A percentile compares a stretch with the other conserved stretches of the same genome.
Conservation (phyloP, 768 basidiomycete species). For the Lentinula detonsa region DNA sequence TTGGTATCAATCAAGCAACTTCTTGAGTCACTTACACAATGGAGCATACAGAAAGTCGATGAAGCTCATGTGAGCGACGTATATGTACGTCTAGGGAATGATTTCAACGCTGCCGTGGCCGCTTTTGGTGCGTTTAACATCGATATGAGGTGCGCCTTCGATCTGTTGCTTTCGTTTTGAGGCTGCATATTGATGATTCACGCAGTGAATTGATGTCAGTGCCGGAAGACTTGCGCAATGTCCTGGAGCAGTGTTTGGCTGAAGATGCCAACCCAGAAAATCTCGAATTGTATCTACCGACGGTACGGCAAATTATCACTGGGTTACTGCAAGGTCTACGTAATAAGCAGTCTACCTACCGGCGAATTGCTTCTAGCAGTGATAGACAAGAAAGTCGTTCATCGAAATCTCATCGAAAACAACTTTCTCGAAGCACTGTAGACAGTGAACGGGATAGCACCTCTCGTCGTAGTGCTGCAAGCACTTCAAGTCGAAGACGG, state of each 20-base stretch:
- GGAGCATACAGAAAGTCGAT: constrained; percentile 68
- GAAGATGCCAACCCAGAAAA: constrained; percentile 85
- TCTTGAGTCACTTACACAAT: constrained; percentile 82
- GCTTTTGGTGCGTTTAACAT: constrained; percentile 85
- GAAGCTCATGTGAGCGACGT: constrained; percentile 91
- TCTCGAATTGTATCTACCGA: constrained; percentile 84
- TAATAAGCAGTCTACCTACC: constrained; percentile 84
- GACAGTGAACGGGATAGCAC: constrained; percentile 37
- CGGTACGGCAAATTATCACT: constrained; percentile 89
- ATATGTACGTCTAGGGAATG: constrained; percentile 94
- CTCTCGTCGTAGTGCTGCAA: constrained; percentile 33
- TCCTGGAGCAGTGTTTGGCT: constrained; percentile 87
- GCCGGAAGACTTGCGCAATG: constrained; percentile 81
- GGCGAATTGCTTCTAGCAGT: constrained; percentile 55
- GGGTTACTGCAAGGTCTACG: constrained; percentile 91
- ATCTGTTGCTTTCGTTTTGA: constrained; percentile 6
- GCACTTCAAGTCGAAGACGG: constrained; percentile 30
- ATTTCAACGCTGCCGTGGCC: constrained; percentile 90
- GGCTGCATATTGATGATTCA: constrained; percentile 5
- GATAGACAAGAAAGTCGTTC: constrained; percentile 51
- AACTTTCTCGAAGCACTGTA: constrained; percentile 35
- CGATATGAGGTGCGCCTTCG: constrained; percentile 77
- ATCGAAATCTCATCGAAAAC: constrained; percentile 44
- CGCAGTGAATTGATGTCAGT: constrained; percentile 80
- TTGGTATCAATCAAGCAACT: constrained; percentile 93